phyloP scores from a whole-genome alignment of 495 filamentous ascomycete species.

The Echria macrotheca region DNA sequence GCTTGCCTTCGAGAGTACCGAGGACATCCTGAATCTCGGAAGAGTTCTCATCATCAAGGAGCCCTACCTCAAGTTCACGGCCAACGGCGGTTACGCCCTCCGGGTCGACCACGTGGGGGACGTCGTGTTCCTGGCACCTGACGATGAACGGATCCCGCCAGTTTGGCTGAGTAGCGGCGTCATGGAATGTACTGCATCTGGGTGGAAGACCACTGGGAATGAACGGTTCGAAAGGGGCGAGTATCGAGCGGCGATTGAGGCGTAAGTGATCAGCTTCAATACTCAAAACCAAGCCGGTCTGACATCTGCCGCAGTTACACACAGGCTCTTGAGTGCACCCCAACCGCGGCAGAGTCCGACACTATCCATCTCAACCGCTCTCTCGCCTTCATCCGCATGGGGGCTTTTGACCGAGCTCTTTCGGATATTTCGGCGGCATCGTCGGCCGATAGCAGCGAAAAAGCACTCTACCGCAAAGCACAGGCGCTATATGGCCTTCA shows the following conservation, averaged over 20 bases:
- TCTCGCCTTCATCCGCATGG: conserved; percentile 2
- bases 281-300: background rate
- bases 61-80: conserved; percentile 42
- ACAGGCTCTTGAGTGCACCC: conserved; percentile 2
- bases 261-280: background rate
- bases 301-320: conserved; percentile 2
- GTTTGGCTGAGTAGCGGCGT: background rate
- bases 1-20: background rate
- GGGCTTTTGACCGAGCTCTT: conserved; percentile 10
- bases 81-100: conserved; percentile 35
- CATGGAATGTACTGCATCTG: background rate
- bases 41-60: conserved; percentile 46
- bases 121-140: conserved; percentile 8
- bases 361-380: conserved; percentile 11
- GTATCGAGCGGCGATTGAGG: conserved; percentile 8
- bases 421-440: background rate
- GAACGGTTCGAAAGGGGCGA: background rate
- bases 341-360: conserved; percentile 1
- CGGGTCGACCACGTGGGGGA: conserved; percentile 44
- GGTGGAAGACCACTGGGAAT: conserved; percentile 7
- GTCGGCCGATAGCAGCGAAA: conserved; percentile 24
- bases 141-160: conserved; percentile 3
- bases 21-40: conserved; percentile 27
- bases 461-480: conserved; percentile 42
- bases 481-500: conserved; percentile 42